Base-by-base conservation (phyloP, 805 yeast species). In the Teunomyces atbi region DNA sequence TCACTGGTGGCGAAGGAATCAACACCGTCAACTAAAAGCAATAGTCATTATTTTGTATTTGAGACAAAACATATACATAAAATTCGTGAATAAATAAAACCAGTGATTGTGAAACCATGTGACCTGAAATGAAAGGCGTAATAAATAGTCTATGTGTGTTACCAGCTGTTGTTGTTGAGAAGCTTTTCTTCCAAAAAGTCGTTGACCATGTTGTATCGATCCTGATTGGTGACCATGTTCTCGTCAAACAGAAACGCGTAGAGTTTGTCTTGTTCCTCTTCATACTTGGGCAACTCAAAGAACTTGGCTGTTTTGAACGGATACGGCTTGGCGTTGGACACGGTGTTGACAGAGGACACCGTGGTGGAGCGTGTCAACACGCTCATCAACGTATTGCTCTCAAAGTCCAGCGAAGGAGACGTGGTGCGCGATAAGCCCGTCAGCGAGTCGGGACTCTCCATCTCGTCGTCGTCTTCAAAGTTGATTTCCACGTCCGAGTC, bases 361-460 rank as follows among this genome's bases (percentile, higher is more conserved):
- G 76, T 71, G 20, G 76, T 72, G 10, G 74, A 68, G 44, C 76
- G 51, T 0, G 76, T 72, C 43, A 71, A 59, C 7, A 69, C 54
- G 15, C 67, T 54, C 76, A 71, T 71, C 42, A 71, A 58, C 42
- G 68, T 63, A 46, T 67, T 61, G 10, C 59, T 54, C 44, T 66
- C 72, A 19, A 56, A 58, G 45, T 59, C 59, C 3, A 61, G 60
- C 11, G 62, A 56, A 3, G 76, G 75, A 11, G 74, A 68, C 4
- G 70, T 64, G 28, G 72, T 68, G 36, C 75, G 58, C 18, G 73
- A 66, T 26, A 71, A 59, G 21, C 54, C 53, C n/a, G 59, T 50
- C 16, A 63, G 58, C 8, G 63, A 57, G 27, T 41, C 46, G 3
- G 45, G 46, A 6, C 43, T 45, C 4, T 55, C 60, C 8, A 50